Base-by-base conservation (phyloP, 768 basidiomycete species). In the Leccinum longicurvipes region DNA sequence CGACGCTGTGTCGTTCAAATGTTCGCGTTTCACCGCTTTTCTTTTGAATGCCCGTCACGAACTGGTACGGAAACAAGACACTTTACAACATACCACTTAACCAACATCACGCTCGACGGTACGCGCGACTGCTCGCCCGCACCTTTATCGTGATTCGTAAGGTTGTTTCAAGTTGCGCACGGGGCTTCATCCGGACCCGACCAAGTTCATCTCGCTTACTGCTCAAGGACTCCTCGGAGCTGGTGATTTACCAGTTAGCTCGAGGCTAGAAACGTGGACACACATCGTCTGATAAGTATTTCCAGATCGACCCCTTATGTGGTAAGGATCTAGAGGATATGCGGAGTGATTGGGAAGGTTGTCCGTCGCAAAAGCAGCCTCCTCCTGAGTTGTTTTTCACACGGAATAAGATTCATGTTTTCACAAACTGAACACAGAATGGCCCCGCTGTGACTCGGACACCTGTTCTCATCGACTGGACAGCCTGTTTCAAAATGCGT, bases 401-500 rank as follows among this genome's bases (percentile, higher is more conserved):
- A n/a, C n/a, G n/a, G n/a, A n/a, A n/a, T n/a, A n/a, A n/a, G n/a
- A n/a, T n/a, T n/a, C n/a, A n/a, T n/a, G n/a, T n/a, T n/a, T n/a
- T n/a, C n/a, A n/a, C n/a, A n/a, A n/a, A n/a, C n/a, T n/a, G n/a
- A n/a, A n/a, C n/a, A n/a, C n/a, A n/a, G n/a, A n/a, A n/a, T n/a
- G n/a, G n/a, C n/a, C n/a, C n/a, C n/a, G n/a, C n/a, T n/a, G n/a
- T n/a, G n/a, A n/a, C n/a, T n/a, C n/a, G n/a, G n/a, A n/a, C n/a
- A 69, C 44, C 59, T 72, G 24, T 61, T 71, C 48, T 59, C 67
- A 24, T 50, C 60, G 44, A 42, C 54, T 5, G 57, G 64, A 54
- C 45, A n/a, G 12, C 56, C 64, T 21, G 61, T n/a, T n/a, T n/a
- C n/a, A 66, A 47, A 63, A 79, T 44, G 64, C 69, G 2, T 58